These are phyloP conservation scores for Boletus rufocinnamomeus DNA, from an alignment of 768 basidiomycete species.

Conservation along the genomic window DNA sequence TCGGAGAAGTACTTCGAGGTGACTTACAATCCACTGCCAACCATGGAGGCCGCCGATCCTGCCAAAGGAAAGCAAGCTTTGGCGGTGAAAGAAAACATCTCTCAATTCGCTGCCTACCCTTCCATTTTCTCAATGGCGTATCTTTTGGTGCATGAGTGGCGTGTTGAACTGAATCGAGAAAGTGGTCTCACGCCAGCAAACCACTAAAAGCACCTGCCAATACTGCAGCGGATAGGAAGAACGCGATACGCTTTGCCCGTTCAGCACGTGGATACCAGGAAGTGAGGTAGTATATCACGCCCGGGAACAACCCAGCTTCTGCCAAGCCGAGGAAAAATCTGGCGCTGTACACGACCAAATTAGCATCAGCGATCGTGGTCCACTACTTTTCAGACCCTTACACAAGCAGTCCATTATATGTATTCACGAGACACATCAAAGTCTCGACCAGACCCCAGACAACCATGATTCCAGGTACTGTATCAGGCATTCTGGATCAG, in stretches of 20 bases:
- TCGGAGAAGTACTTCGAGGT: background rate
- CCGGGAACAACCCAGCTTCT: conserved; percentile 47
- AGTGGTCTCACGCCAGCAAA: conserved; percentile 44
- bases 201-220: conserved; percentile 52
- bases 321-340: conserved; percentile 48
- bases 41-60: conserved; percentile 37
- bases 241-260: conserved; percentile 53
- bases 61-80: background rate
- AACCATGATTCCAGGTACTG: conserved; percentile 41
- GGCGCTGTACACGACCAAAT: conserved; percentile 24
- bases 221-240: conserved; percentile 62
- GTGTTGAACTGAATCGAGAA: background rate
- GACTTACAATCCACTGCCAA: conserved; percentile 42
- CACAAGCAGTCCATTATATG: conserved; percentile 30
- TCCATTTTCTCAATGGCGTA: conserved; percentile 37
- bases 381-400: conserved; percentile 18
- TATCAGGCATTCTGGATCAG: conserved; percentile 17
- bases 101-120: conserved; percentile 33
- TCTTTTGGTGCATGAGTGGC: conserved; percentile 24
- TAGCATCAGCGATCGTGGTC: background rate
- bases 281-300: conserved; percentile 46
- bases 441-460: conserved; percentile 40
- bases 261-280: conserved; percentile 62
- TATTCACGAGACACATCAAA: conserved; percentile 40
- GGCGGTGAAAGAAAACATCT: background rate